These are phyloP conservation scores for Sarocladiaceae sp. DNA, from an alignment of 2,329 filamentous ascomycete species.

Conservation along the genomic window DNA sequence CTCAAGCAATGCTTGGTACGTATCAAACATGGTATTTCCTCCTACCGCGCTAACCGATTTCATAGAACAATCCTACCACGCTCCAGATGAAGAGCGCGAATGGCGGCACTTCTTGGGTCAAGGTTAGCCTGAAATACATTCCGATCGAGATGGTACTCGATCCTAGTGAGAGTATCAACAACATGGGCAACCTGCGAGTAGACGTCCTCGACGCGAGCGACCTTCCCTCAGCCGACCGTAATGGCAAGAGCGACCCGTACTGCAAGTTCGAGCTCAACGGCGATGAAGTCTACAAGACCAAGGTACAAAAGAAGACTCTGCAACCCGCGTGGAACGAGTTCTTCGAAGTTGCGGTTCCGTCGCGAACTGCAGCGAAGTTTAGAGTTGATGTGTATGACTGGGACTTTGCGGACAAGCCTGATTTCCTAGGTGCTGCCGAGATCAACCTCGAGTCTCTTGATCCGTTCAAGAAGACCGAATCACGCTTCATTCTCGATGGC, in stretches of 20 bases:
- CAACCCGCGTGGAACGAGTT: slow-evolving; percentile 94
- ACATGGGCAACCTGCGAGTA: slow-evolving; percentile 93
- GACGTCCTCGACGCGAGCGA: slow-evolving; percentile 83
- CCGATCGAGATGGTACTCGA: slow-evolving; percentile 93
- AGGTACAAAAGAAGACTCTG: slow-evolving; percentile 94
- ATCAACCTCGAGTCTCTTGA: slow-evolving; percentile 79
- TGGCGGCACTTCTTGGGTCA: slow-evolving; percentile 69
- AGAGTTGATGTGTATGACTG: slow-evolving; percentile 84
- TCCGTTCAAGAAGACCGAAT: slow-evolving; percentile 77
- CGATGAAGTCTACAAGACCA: slow-evolving; percentile 89
- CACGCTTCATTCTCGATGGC: slow-evolving; percentile 73
- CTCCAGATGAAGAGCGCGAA: slow-evolving; percentile 76
- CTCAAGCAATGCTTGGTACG: slow-evolving; percentile 81
- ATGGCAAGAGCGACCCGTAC: slow-evolving; percentile 96
- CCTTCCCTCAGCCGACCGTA: slow-evolving; percentile 89
- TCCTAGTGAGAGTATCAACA: slow-evolving; percentile 96
- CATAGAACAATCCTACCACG: slow-evolving; percentile 83
- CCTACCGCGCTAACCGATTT: not conserved
- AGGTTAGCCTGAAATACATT: slow-evolving; percentile 90
- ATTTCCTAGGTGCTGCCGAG: slow-evolving; percentile 73
- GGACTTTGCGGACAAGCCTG: slow-evolving; percentile 93
- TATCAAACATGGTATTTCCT: slow-evolving; percentile 15
- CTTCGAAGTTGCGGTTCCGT: slow-evolving; percentile 80
- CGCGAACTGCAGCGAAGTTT: slow-evolving; percentile 81
- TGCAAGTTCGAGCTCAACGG: slow-evolving; percentile 91